These are phyloP conservation scores for Venturia aucupariae DNA, from an alignment of 2,329 filamentous ascomycete species.

Conservation along the genomic window DNA sequence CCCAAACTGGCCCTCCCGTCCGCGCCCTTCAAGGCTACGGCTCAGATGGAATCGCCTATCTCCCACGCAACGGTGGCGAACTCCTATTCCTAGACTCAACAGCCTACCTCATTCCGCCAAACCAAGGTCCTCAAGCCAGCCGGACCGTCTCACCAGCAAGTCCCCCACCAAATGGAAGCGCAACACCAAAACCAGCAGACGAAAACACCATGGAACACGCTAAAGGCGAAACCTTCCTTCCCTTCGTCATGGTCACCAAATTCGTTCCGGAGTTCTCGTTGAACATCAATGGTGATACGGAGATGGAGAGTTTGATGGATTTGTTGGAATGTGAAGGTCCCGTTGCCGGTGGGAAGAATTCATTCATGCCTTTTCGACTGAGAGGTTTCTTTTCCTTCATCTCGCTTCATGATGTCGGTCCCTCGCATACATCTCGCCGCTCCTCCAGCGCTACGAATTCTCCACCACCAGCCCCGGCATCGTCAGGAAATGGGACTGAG, in stretches of 20 bases:
- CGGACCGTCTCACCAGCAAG: neutral
- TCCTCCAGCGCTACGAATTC: neutral
- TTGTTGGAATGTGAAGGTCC: slow-evolving; percentile 15
- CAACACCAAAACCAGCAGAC: neutral
- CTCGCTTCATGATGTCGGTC: slow-evolving; percentile 16
- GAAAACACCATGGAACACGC: slow-evolving; percentile 21
- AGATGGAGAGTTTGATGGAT: slow-evolving; percentile 19
- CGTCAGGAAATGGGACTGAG: neutral
- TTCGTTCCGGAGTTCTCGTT: slow-evolving; percentile 29
- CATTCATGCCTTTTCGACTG: slow-evolving; percentile 32
- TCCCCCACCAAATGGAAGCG: neutral
- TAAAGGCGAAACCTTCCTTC: slow-evolving; percentile 26
- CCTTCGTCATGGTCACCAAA: slow-evolving; percentile 34
- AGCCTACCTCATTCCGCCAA: slow-evolving; percentile 25
- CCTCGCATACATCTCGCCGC: neutral
- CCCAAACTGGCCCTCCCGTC: slow-evolving; percentile 24
- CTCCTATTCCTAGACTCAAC: slow-evolving; percentile 29
- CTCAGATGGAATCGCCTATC: slow-evolving; percentile 31
- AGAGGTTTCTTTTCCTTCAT: slow-evolving; percentile 29
- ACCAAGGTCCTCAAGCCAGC: slow-evolving; percentile 19
- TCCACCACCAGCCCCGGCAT: neutral
- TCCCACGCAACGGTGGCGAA: slow-evolving; percentile 32
- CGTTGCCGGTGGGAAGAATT: slow-evolving; percentile 25
- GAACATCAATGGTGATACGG: slow-evolving; percentile 20
- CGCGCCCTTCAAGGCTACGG: slow-evolving; percentile 33